Base-by-base conservation (phyloP, 1,284 basidiomycete species). In the Cutaneotrichosporon spelunceum region DNA sequence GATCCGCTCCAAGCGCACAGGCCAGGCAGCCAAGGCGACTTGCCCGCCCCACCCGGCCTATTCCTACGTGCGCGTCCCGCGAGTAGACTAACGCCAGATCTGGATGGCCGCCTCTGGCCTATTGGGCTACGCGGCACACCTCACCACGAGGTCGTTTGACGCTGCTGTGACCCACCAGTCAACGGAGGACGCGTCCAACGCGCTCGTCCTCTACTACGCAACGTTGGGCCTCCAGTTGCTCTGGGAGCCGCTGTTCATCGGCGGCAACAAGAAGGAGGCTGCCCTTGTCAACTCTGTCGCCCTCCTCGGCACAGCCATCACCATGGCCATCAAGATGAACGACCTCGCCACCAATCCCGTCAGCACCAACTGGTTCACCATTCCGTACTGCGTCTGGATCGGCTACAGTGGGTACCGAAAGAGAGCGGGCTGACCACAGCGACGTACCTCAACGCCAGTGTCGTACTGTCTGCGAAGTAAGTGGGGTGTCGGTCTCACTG, bases 181-280 rank as follows among this genome's bases (percentile, higher is more conserved):
- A 60, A 81, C 77, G 56, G 75, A 80, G 27, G 76, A 81, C 61
- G 82, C 87, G 44, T 78, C 81, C 45, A 72, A 81, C 44, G 86
- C 85, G 2, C 76, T 90, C 44, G 80, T 80, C 34, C 78, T 90
- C 48, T 90, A 91, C 80, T 91, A 87, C 77, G 81, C 80, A 6
- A 88, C 90, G 72, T 80, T 90, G 42, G 85, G 79, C 0, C 75
- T 90, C 49, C 90, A 90, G 79, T 78, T 85, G 58, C 66, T 83
- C 29, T 91, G 88, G 88, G 84, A 84, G 23, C 87, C 88, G 5
- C 75, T 90, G 42, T 89, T 89, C 82, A 90, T 90, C 68, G 84
- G 83, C 16, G 72, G 54, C 34, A 30, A 27, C 53, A 14, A 30
- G 56, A 57, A 33, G 53, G 83, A 83, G 33, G 63, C 82, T 27